Conservation (phyloP, 2,329 filamentous ascomycete genomes). For the Aspergillus japonicus region DNA sequence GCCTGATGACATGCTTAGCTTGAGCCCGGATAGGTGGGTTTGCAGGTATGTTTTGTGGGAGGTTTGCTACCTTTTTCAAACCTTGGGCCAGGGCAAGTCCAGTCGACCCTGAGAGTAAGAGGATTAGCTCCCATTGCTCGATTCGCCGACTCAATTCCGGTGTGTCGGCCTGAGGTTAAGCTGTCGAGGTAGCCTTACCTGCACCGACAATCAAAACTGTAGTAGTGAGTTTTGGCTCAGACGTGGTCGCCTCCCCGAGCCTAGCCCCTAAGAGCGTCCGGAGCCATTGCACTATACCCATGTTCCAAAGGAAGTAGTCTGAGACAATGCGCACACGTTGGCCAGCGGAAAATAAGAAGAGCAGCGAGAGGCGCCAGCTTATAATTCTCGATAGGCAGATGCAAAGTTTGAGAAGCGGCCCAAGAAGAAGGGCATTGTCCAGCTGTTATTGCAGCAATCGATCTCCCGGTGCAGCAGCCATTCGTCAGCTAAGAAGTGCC, state of each 20-base stretch:
- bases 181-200: slow-evolving; percentile 10
- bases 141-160: neutral
- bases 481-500: neutral
- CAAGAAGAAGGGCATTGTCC: neutral
- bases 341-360: neutral
- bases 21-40: neutral
- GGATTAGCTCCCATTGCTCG: neutral
- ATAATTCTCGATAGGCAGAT: neutral
- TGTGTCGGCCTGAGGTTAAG: neutral
- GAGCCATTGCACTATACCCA: neutral
- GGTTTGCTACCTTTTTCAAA: slow-evolving; percentile 35
- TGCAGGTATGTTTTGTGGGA: neutral
- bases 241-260: neutral
- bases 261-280: neutral
- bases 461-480: neutral
- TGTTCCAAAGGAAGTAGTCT: neutral
- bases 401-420: neutral
- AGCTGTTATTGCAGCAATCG: neutral
- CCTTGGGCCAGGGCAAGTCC: slow-evolving; percentile 45
- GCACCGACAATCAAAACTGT: slow-evolving; percentile 22
- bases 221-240: slow-evolving; percentile 1
- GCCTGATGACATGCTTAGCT: slow-evolving; percentile 12
- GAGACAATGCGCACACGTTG: neutral
- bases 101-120: slow-evolving; percentile 35
- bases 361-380: neutral